Base-by-base conservation (phyloP, 169 alveolate genomes). In the Plasmodium cynomolgi region DNA sequence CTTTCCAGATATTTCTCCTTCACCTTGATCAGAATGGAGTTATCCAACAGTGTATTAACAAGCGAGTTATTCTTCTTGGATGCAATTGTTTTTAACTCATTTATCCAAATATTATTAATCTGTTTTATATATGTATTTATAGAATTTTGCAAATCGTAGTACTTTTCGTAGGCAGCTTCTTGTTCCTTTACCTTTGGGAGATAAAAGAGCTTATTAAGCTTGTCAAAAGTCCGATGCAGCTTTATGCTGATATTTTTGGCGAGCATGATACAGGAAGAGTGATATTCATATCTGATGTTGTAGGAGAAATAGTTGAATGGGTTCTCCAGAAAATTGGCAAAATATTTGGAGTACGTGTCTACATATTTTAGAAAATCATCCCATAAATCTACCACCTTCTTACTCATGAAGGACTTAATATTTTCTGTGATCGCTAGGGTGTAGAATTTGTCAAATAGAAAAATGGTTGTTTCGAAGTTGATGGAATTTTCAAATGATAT, bases 241-340 rank as follows among this genome's bases (percentile, higher is more conserved):
- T 90, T 90, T 73, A 90, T 58, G 33, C 73, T 79, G 34, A 90
- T 80, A 58, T 73, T 73, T 90, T 90, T 90, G 2, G 94, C 94
- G 31, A 90, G 62, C 88, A 90, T 90, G 31, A 90, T 80, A 80
- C 94, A 90, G 44, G 91, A 90, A 37, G 94, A 73, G 83, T 90
- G 94, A 72, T 90, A 90, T 90, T 90, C 94, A 90, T 90, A 90
- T 90, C 94, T 79, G 31, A 80, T 90, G 83, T 79, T 80, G 74
- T 90, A 68, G n/a, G 94, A 90, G 73, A 90, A 90, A 68, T 90
- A 79, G 47, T 34, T 80, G 33, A 81, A 41, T 39, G 94, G 94
- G 82, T 90, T 90, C 26, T 90, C 94, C 29, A 90, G 75, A 80
- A 90, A 90, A 47, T 90, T 90, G n/a, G 73, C 73, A 90, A 90